A percentile compares a stretch with the other conserved stretches of the same genome.
Conservation (phyloP, 495 filamentous ascomycete genomes). For the Cenococcum geophilum region DNA sequence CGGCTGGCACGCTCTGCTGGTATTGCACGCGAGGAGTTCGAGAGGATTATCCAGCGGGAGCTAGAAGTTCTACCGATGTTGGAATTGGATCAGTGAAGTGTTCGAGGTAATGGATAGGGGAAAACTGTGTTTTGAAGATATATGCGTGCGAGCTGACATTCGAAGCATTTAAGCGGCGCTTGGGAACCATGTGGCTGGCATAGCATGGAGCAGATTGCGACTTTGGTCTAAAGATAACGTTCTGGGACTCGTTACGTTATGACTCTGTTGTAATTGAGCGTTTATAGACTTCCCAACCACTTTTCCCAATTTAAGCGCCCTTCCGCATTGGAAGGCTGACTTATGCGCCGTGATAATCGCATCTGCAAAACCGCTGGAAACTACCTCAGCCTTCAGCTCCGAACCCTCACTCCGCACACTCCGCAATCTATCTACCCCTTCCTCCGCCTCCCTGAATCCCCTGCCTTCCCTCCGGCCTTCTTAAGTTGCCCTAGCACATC, state of each 20-base stretch:
- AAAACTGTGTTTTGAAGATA: too few relatives aligned
- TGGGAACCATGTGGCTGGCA: too few relatives aligned
- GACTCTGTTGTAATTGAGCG: too few relatives aligned
- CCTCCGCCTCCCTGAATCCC: constrained; percentile 21
- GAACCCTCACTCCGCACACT: background rate
- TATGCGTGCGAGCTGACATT: too few relatives aligned
- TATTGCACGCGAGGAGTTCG: constrained; percentile 79
- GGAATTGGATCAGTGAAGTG: constrained; percentile 52
- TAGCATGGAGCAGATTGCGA: too few relatives aligned
- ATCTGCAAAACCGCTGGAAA: background rate
- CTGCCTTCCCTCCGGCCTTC: constrained; percentile 5
- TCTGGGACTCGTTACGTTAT: too few relatives aligned
- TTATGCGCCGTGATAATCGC: too few relatives aligned
- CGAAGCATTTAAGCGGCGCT: too few relatives aligned
- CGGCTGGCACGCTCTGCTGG: constrained; percentile 71
- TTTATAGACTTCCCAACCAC: too few relatives aligned
- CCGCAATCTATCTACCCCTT: constrained; percentile 9
- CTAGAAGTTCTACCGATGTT: constrained; percentile 69
- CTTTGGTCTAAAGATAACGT: too few relatives aligned
- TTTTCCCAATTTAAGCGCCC: too few relatives aligned
- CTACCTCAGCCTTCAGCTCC: background rate
- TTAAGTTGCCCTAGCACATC: constrained; percentile 27
- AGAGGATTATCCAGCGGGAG: constrained; percentile 71
- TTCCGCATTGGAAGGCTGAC: too few relatives aligned
- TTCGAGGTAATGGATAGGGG: background rate